A percentile compares a stretch with the other conserved stretches of the same genome.
phyloP scores from a whole-genome alignment of 805 yeast species.

The Ogataea henricii region DNA sequence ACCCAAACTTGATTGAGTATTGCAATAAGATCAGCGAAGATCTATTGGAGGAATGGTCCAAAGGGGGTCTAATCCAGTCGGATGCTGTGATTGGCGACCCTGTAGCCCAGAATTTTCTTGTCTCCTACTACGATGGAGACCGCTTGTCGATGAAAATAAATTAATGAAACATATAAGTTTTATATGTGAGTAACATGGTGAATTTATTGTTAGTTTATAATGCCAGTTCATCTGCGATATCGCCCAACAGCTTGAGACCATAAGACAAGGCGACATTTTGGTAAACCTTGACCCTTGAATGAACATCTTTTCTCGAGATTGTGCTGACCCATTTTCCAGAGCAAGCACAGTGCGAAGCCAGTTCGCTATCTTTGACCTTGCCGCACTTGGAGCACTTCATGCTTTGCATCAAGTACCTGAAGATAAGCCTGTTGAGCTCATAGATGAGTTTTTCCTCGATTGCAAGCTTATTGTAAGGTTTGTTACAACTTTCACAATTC shows the following conservation, averaged over 20 bases:
- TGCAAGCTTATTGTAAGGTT: constrained; percentile 61
- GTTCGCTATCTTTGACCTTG: constrained; percentile 61
- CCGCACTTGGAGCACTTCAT: constrained; percentile 78
- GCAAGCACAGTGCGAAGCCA: constrained; percentile 78
- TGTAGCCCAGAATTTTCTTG: constrained; percentile 15
- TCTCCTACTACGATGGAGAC: constrained; percentile 23
- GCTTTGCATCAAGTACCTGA: constrained; percentile 77
- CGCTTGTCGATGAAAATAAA: neutral
- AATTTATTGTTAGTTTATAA: neutral
- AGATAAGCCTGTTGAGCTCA: constrained; percentile 55
- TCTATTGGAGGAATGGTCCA: constrained; percentile 19
- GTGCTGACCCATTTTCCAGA: constrained; percentile 84
- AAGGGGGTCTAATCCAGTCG: constrained; percentile 11
- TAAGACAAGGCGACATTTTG: constrained; percentile 60
- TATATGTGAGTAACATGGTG: neutral
- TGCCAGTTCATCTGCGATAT: constrained; percentile 31
- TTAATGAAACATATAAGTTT: neutral
- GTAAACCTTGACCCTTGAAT: constrained; percentile 49
- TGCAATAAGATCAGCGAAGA: constrained; percentile 23
- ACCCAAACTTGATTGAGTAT: constrained; percentile 14
- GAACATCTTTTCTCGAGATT: constrained; percentile 45
- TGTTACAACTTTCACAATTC: constrained; percentile 68
- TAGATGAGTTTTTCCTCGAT: constrained; percentile 80
- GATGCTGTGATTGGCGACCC: constrained; percentile 1
- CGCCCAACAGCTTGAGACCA: constrained; percentile 57